Evolutionary conservation across 768 basidiomycete genomes (phyloP).

Genomic region (Boletus huronensis): DNA sequence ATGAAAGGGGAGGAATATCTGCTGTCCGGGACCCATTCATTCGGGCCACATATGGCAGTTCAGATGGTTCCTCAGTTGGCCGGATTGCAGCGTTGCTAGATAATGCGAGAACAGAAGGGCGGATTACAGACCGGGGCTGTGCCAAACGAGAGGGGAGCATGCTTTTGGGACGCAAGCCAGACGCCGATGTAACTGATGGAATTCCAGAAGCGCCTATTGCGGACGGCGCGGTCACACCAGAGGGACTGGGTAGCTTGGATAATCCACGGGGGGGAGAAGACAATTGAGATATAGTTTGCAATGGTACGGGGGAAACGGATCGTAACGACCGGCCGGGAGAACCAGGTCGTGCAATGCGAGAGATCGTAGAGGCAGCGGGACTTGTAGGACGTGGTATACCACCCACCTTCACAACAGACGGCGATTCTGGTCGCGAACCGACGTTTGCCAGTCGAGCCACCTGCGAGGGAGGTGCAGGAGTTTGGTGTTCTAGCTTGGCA

Average conservation of each 20-base stretch:
- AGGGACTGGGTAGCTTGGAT: slow-evolving; percentile 41
- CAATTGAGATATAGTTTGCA: slow-evolving; percentile 40
- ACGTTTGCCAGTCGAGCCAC: slow-evolving; percentile 50
- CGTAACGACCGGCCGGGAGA: slow-evolving; percentile 38
- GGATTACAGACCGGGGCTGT: slow-evolving; percentile 48
- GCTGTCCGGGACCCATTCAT: slow-evolving; percentile 14
- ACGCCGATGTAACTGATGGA: slow-evolving; percentile 34
- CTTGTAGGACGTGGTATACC: slow-evolving; percentile 48
- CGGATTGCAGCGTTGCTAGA: slow-evolving; percentile 24
- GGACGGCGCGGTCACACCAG: slow-evolving; percentile 9
- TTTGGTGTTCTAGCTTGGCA: slow-evolving; percentile 38
- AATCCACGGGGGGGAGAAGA: slow-evolving; percentile 45
- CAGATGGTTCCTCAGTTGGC: slow-evolving; percentile 29
- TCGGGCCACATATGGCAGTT: slow-evolving; percentile 27
- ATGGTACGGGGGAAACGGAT: slow-evolving; percentile 37
- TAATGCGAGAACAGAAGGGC: slow-evolving; percentile 28
- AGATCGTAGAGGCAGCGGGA: slow-evolving; percentile 39
- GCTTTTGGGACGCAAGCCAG: slow-evolving; percentile 56
- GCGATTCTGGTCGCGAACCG: slow-evolving; percentile 49
- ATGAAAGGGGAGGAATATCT: slow-evolving; percentile 16
- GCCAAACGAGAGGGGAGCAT: slow-evolving; percentile 74
- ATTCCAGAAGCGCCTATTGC: slow-evolving; percentile 20
- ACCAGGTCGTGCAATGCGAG: slow-evolving; percentile 42
- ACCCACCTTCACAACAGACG: slow-evolving; percentile 40
- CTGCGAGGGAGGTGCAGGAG: slow-evolving; percentile 42